Evolutionary conservation across 306 rosid species (phyloP).

Genomic region (Medicago lupulina): DNA sequence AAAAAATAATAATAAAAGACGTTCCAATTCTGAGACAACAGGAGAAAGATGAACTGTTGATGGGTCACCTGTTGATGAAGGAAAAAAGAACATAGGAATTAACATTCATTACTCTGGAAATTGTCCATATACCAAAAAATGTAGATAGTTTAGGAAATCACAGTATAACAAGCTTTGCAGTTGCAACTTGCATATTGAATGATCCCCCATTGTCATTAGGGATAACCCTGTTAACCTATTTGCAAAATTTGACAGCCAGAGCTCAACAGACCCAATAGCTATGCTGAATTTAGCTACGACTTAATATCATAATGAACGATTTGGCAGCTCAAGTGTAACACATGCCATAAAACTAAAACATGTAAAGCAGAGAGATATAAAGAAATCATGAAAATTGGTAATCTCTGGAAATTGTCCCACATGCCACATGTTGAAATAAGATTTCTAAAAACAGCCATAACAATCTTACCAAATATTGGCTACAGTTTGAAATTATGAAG

Average conservation of each 20-base stretch:
- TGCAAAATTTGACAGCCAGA: constrained; percentile 24
- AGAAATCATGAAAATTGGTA: constrained; percentile 23
- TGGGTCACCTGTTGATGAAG: not conserved
- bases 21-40: not conserved
- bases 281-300: constrained; percentile 23
- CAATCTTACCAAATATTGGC: constrained; percentile 22
- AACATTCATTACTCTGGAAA: not conserved
- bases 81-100: not conserved
- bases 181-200: constrained; percentile 5
- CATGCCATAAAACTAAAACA: constrained; percentile 27
- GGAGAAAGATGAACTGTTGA: not conserved
- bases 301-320: constrained; percentile 6
- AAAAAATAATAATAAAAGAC: no score
- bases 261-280: no score
- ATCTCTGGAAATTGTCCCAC: constrained; percentile 36
- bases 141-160: not conserved
- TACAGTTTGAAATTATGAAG: constrained; percentile 56
- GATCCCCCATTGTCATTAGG: not conserved
- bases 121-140: not conserved
- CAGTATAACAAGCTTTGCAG: constrained; percentile 7
- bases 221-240: constrained; percentile 15
- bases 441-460: constrained; percentile 3
- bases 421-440: constrained; percentile 12
- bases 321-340: constrained; percentile 12
- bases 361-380: constrained; percentile 16